These are phyloP conservation scores for Yamadazyma jaroonii DNA, from an alignment of 1,139 yeast species.

Conservation along the genomic window DNA sequence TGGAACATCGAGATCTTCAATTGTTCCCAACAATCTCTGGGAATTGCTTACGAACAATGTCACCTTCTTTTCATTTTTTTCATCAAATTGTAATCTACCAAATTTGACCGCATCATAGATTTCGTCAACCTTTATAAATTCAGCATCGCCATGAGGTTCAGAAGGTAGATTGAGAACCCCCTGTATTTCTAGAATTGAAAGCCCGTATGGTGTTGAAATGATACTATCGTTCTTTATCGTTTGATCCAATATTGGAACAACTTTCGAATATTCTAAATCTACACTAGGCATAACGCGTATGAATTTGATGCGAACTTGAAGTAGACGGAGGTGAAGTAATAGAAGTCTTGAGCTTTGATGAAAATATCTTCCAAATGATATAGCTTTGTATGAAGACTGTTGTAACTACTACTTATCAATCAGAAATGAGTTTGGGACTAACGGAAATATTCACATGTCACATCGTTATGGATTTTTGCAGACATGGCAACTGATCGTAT, in stretches of 20 bases:
- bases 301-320: not conserved
- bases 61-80: conserved; percentile 40
- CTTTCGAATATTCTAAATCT: conserved; percentile 27
- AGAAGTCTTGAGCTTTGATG: no score
- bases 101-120: conserved; percentile 51
- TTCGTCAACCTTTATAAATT: conserved; percentile 34
- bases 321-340: no score
- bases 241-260: conserved; percentile 18
- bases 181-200: conserved; percentile 63
- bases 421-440: no score
- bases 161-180: conserved; percentile 63
- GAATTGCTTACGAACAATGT: conserved; percentile 63
- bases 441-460: no score
- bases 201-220: conserved; percentile 55
- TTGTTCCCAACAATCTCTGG: conserved; percentile 59
- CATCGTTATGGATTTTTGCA: no score
- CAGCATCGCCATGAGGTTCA: conserved; percentile 19
- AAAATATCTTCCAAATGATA: no score
- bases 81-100: conserved; percentile 57
- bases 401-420: no score
- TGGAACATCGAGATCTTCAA: conserved; percentile 58
- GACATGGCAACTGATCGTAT: no score
- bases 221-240: conserved; percentile 17
- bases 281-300: conserved; percentile 23
- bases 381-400: no score